Evolutionary conservation across 208 protist species (phyloP), one percentile per base, ranked within the genome.

Genomic region (Leptomonas seymouri): DNA sequence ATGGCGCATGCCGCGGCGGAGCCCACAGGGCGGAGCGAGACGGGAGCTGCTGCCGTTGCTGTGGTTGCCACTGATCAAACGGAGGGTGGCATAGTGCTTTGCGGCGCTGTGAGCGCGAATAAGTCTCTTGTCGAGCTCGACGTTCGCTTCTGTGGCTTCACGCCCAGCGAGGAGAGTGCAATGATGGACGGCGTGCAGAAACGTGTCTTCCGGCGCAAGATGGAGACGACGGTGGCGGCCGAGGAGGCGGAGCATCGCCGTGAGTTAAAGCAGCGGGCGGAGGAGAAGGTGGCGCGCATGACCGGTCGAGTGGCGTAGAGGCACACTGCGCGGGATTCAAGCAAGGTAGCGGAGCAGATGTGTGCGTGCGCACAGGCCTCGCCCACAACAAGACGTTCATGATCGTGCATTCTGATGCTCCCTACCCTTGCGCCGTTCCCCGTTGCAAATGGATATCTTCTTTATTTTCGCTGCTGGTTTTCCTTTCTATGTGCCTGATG

Each of bases 111-210:
- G 15, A 51, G 62, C 14, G 57, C 59, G 2, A 94, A 92, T 61
- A 68, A 59, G 46, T 84, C 84, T 0, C 74, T 97, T 7, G 64
- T 60, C 11, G 74, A 80, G 56, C 65, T 97, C 31, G 92, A 95
- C 51, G 76, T 92, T 14, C 77, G 89, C 30, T 57, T 67, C 31
- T 90, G 86, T 76, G 78, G 81, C 34, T 42, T 95, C 45, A 64
- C 78, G 12, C 18, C 48, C 3, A 49, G 78, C 31, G 78, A 87
- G 60, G 78, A 91, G 49, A 41, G 44, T 45, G 71, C 49, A 9
- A 90, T 95, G 49, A 77, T 77, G 64, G 20, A 25, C 9, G 71
- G 25, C 28, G 82, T 93, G 44, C 77, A 85, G 58, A 23, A 78
- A 46, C 63, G 56, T 31, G 54, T 70, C 12, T 72, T 67, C 30